These are phyloP conservation scores for Microbotryum lychnidis-dioicae DNA, from an alignment of 1,284 basidiomycete species.

Conservation along the genomic window DNA sequence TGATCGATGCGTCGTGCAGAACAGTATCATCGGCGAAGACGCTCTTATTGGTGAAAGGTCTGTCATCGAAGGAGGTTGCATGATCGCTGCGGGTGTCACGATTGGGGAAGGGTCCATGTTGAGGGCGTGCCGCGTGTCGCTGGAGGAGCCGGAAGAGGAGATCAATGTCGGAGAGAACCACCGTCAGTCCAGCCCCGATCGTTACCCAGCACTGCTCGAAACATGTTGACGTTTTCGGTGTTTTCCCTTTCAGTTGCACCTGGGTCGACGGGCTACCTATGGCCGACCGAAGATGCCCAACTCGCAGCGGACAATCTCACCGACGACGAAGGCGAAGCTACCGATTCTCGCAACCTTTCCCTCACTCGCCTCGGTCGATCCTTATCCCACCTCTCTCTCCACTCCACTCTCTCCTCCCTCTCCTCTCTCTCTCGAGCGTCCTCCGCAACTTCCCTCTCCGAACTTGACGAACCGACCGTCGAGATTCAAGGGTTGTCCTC, in stretches of 20 bases:
- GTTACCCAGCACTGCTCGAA: conserved; percentile 6
- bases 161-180: conserved; percentile 42
- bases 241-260: conserved; percentile 34
- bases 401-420: conserved; percentile 6
- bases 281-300: conserved; percentile 39
- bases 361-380: conserved; percentile 31
- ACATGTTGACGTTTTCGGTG: conserved; percentile 16
- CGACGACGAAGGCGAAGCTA: conserved; percentile 32
- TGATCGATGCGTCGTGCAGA: conserved; percentile 61
- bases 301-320: conserved; percentile 30
- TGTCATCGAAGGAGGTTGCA: conserved; percentile 47
- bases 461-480: conserved; percentile 23
- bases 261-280: conserved; percentile 41
- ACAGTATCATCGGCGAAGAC: conserved; percentile 52
- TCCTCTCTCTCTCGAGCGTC: conserved; percentile 2
- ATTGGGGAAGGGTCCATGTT: conserved; percentile 50
- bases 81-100: conserved; percentile 37
- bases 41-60: conserved; percentile 49
- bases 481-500: conserved; percentile 27
- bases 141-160: conserved; percentile 39
- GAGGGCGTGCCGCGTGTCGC: conserved; percentile 58
- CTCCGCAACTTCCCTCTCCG: conserved; percentile 28
- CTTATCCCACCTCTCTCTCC: neutral
- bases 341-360: conserved; percentile 33
- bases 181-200: conserved; percentile 26